Evolutionary conservation across 2,329 filamentous ascomycete species (phyloP).

Genomic region (Cordyceps fumosorosea): DNA sequence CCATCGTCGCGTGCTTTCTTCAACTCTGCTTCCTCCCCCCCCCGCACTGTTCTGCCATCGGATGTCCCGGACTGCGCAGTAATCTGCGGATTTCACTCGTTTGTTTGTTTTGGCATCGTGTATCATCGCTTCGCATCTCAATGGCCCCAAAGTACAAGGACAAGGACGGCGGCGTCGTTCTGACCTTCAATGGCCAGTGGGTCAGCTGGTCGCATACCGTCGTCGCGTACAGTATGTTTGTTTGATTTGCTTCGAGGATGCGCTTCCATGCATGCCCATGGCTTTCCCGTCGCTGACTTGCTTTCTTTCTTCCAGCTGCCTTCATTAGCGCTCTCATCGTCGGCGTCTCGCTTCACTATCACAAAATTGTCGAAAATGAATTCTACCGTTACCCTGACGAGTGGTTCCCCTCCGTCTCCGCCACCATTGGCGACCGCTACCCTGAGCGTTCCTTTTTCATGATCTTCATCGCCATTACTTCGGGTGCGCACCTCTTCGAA

Average conservation of each 20-base stretch:
- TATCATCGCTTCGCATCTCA: constrained; percentile 5
- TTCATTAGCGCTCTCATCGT: constrained; percentile 82
- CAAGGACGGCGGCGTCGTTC: constrained; percentile 53
- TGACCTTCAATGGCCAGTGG: constrained; percentile 78
- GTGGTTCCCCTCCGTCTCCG: constrained; percentile 94
- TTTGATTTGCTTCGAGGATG: constrained; percentile 17
- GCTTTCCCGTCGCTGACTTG: neutral
- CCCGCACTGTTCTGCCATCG: constrained; percentile 2
- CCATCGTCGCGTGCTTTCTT: constrained; percentile 2
- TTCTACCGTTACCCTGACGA: constrained; percentile 90
- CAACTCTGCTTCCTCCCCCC: neutral
- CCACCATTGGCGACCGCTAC: constrained; percentile 95
- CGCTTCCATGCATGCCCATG: neutral
- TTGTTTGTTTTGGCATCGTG: neutral
- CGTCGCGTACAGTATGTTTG: constrained; percentile 67
- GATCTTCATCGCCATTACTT: constrained; percentile 94
- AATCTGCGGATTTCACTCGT: constrained; percentile 1
- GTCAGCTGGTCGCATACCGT: constrained; percentile 82
- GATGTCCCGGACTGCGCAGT: constrained; percentile 5
- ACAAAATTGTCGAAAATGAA: constrained; percentile 97
- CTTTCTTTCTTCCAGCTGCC: constrained; percentile 48
- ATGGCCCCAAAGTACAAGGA: constrained; percentile 55
- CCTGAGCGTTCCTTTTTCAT: constrained; percentile 96
- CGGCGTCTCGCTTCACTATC: constrained; percentile 77
- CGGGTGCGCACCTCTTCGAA: constrained; percentile 47